phyloP scores from a whole-genome alignment of 2,329 filamentous ascomycete species.

The Dothistroma pini region DNA sequence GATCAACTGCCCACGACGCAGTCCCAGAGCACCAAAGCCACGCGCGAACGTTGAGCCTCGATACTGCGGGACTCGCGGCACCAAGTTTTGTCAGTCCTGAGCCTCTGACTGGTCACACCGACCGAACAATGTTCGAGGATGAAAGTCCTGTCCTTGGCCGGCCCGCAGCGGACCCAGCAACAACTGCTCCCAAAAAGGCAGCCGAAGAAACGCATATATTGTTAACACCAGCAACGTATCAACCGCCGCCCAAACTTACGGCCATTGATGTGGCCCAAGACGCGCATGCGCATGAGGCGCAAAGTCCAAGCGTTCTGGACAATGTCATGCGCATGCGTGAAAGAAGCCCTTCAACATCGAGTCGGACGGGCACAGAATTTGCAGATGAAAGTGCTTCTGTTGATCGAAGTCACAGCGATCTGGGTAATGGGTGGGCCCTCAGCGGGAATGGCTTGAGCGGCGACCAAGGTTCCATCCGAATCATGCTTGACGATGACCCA shows the following conservation, averaged over 20 bases:
- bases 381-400: constrained; percentile 32
- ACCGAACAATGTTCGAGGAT: constrained; percentile 43
- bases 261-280: constrained; percentile 14
- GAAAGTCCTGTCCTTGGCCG: constrained; percentile 64
- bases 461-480: constrained; percentile 35
- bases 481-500: constrained; percentile 35
- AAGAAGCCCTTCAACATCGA: constrained; percentile 30
- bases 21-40: constrained; percentile 6
- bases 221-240: constrained; percentile 28
- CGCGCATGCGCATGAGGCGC: constrained; percentile 17
- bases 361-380: constrained; percentile 31
- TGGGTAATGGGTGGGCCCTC: constrained; percentile 28
- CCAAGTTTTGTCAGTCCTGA: constrained; percentile 20
- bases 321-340: constrained; percentile 35
- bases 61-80: constrained; percentile 23
- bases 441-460: constrained; percentile 17
- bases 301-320: constrained; percentile 29
- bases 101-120: constrained; percentile 35
- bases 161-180: constrained; percentile 33
- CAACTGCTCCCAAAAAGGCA: constrained; percentile 8
- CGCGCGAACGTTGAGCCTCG: constrained; percentile 25
- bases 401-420: constrained; percentile 25
- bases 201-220: constrained; percentile 16
- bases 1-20: not conserved
- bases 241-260: constrained; percentile 16